These are phyloP conservation scores for Grigorovia humatica DNA, from an alignment of 805 yeast species.

Conservation along the genomic window DNA sequence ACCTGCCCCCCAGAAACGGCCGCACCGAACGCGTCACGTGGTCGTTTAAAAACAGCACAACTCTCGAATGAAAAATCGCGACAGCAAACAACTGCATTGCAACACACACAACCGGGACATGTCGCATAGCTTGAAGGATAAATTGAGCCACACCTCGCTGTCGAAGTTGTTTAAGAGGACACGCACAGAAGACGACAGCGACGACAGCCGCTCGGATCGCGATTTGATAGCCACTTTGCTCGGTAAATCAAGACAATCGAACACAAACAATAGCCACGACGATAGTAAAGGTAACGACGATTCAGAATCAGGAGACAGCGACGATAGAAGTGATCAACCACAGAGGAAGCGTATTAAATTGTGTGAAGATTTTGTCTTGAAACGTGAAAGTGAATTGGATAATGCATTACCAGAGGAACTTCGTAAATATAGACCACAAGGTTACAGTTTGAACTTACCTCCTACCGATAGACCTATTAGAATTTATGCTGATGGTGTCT, in stretches of 20 bases:
- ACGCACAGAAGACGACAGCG: background rate
- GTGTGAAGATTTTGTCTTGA: slow-evolving; percentile 13
- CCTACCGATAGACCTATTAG: slow-evolving; percentile 79
- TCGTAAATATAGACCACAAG: slow-evolving; percentile 70
- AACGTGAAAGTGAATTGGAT: slow-evolving; percentile 49
- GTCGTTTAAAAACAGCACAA: too few species aligned
- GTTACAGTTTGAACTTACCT: slow-evolving; percentile 70
- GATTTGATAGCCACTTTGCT: background rate
- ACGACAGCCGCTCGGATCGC: slow-evolving; percentile 13
- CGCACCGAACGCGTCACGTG: background rate
- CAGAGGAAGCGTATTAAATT: slow-evolving; percentile 12
- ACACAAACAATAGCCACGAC: background rate
- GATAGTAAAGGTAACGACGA: slow-evolving; percentile 1
- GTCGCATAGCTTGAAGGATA: slow-evolving; percentile 12
- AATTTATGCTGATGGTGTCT: slow-evolving; percentile 97
- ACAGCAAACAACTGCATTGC: background rate
- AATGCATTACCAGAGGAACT: slow-evolving; percentile 56
- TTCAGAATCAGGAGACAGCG: background rate
- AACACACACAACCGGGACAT: background rate
- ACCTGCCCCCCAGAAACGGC: too few species aligned
- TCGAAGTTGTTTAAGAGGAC: slow-evolving; percentile 24
- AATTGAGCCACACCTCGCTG: slow-evolving; percentile 23
- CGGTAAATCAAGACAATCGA: background rate
- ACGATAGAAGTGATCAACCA: slow-evolving; percentile 2
- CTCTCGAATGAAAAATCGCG: background rate